These are phyloP conservation scores for Neurospora sp. DNA, from an alignment of 495 filamentous ascomycete species.

Conservation along the genomic window DNA sequence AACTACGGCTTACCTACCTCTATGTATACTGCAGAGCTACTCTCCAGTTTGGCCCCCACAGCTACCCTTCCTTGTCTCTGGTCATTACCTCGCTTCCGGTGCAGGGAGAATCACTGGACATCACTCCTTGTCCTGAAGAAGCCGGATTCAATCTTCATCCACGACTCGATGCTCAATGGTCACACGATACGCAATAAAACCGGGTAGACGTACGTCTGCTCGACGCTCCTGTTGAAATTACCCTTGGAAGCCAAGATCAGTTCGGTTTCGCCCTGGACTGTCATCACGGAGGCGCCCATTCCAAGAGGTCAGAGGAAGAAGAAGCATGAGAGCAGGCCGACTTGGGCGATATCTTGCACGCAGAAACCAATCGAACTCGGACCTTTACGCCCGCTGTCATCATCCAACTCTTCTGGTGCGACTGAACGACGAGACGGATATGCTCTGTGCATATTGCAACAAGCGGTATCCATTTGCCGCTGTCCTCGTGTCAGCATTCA, in stretches of 20 bases:
- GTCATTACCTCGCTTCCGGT: neutral
- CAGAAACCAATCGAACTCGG: neutral
- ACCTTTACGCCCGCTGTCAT: neutral
- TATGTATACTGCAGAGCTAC: neutral
- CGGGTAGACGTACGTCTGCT: neutral
- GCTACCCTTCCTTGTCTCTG: neutral
- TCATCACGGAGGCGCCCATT: neutral
- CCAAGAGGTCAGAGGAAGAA: neutral
- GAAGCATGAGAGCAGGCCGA: neutral
- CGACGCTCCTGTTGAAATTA: neutral
- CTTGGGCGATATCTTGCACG: neutral
- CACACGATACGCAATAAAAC: neutral
- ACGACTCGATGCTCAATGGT: neutral
- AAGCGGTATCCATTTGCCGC: neutral
- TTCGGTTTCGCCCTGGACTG: neutral
- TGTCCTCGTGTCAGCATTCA: neutral
- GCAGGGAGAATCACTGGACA: neutral
- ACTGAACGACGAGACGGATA: neutral
- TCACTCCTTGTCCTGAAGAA: neutral
- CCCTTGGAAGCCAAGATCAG: neutral
- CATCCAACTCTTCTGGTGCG: neutral
- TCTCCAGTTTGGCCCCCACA: neutral
- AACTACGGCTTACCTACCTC: neutral
- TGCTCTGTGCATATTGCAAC: neutral
- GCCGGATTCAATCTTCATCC: neutral